Evolutionary conservation across 768 basidiomycete genomes (phyloP).

Genomic region (Boletus pseudopeckii): DNA sequence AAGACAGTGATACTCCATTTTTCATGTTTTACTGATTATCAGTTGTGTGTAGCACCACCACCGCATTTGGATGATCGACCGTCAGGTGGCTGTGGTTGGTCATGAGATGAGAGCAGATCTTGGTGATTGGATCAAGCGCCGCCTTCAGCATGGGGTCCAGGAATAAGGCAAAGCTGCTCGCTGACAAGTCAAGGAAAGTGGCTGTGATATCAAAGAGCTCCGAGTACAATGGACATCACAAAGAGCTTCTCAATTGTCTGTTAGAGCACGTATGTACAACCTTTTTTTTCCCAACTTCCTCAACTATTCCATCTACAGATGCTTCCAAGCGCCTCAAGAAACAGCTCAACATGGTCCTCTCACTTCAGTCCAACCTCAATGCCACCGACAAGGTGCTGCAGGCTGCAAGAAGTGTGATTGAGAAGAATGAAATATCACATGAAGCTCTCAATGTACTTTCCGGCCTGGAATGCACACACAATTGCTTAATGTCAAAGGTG

Average conservation of each 20-base stretch:
- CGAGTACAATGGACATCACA: not conserved
- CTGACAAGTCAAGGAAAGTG: not conserved
- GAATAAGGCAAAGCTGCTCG: slow-evolving; percentile 12
- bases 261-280: not conserved
- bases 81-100: slow-evolving; percentile 24
- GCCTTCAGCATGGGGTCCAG: slow-evolving; percentile 16
- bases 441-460: not conserved
- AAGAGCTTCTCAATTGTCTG: not conserved
- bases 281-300: not conserved
- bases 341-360: not conserved
- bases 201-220: not conserved
- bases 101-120: slow-evolving; percentile 14
- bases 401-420: not conserved
- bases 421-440: not conserved
- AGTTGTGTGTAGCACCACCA: not conserved
- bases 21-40: not conserved
- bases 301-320: not conserved
- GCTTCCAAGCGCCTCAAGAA: not conserved
- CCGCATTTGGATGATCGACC: not conserved
- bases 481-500: slow-evolving; percentile 1
- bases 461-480: not conserved
- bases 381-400: not conserved
- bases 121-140: slow-evolving; percentile 11
- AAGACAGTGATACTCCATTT: not conserved
- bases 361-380: not conserved